Base-by-base conservation (phyloP, 23 red algal species). In the Gracilaria domingensis region DNA sequence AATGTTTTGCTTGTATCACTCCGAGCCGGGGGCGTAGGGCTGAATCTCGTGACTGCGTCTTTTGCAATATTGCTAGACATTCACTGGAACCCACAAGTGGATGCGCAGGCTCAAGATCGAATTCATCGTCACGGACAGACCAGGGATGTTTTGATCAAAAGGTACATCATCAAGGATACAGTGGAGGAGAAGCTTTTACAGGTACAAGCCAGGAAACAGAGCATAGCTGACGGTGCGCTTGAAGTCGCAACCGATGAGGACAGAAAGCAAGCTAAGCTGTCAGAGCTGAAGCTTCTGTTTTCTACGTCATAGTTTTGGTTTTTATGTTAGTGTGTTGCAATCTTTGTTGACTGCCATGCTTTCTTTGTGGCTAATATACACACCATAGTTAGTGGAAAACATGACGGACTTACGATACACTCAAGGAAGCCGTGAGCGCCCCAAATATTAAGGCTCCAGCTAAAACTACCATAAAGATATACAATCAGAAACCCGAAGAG, bases 81-180 rank as follows among this genome's bases (percentile, higher is more conserved):
- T 37, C 88, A 93, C 53, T 98, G 95, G 95, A 98, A 98, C 57
- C 95, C 95, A 1, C 88, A 93, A 83, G 86, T 95, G 24, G 93
- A 95, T 56, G 91, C 88, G 8, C 95, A 98, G 87, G 95, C 95
- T 40, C 88, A 91, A 37, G 95, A 93, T 77, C 91, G 95, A 34
- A 79, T 98, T 42, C 95, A 98, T 86, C 69, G 95, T 20, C 71
- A 92, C 32, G 96, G 96, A 30, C 96, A 98, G 61, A 83, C 65
- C 24, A 53, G 88, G 21, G 66, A 86, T 77, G 96, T 98, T 48
- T 35, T 69, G 48, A 79, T 95, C 1, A 80, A 83, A 33, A 83
- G 92, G 30, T 85, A 95, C 24, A 60, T 88, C 30, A 87, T 98
- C 23, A 77, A 64, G 35, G 91, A 74, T 13, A 72, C 96, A 7